Conservation (phyloP, 768 basidiomycete species). For the Podaxis pistillaris region DNA sequence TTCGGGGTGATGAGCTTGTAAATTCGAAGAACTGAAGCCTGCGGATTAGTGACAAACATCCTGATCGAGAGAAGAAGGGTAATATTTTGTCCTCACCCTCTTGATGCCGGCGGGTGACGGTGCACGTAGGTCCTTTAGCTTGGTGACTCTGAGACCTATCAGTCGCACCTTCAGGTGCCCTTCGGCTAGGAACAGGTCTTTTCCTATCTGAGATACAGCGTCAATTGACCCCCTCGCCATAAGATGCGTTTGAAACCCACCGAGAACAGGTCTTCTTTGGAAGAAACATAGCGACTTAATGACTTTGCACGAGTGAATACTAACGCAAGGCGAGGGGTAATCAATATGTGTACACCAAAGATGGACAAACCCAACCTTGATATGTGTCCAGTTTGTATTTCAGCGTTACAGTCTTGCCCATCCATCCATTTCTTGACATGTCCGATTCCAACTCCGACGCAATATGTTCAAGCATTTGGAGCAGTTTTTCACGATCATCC, state of each 20-base stretch:
- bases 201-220: slow-evolving; percentile 57
- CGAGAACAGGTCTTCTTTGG: slow-evolving; percentile 73
- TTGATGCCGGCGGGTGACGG: slow-evolving; percentile 60
- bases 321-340: slow-evolving; percentile 22
- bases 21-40: slow-evolving; percentile 57
- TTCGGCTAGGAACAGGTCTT: slow-evolving; percentile 78
- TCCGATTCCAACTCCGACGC: slow-evolving; percentile 81
- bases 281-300: slow-evolving; percentile 72
- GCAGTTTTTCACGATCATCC: slow-evolving; percentile 60
- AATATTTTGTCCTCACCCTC: slow-evolving; percentile 44
- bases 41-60: not conserved
- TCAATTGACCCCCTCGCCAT: not conserved
- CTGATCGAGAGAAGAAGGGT: not conserved
- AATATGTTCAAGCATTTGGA: slow-evolving; percentile 77
- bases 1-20: slow-evolving; percentile 16
- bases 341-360: not conserved
- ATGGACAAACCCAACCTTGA: slow-evolving; percentile 48
- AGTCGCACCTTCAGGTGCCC: slow-evolving; percentile 78
- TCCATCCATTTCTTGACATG: slow-evolving; percentile 77
- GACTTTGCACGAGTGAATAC: slow-evolving; percentile 85
- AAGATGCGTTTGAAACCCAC: slow-evolving; percentile 38
- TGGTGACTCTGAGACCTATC: slow-evolving; percentile 86
- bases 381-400: slow-evolving; percentile 93
- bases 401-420: slow-evolving; percentile 84
- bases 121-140: slow-evolving; percentile 77